Conservation (phyloP, 2,329 filamentous ascomycete genomes). For the Berkeleyomyces basicola region DNA sequence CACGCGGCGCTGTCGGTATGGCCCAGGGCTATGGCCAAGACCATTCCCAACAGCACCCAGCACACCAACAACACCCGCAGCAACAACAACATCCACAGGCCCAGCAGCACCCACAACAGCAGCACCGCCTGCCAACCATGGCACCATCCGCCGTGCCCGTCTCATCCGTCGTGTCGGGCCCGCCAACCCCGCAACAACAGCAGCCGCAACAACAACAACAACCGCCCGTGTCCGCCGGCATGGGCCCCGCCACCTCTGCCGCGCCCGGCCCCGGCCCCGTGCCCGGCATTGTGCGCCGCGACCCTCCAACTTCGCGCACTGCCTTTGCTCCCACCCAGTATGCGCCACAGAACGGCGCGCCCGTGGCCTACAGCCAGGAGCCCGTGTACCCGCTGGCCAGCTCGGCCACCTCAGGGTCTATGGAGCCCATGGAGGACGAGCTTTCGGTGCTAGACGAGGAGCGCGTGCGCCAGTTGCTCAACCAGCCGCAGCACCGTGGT, state of each 20-base stretch:
- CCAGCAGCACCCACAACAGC: slow-evolving; percentile 3
- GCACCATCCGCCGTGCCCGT: neutral
- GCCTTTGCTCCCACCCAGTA: neutral
- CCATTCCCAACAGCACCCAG: slow-evolving; percentile 2
- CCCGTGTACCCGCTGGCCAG: neutral
- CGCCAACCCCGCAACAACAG: neutral
- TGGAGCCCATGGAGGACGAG: slow-evolving; percentile 12
- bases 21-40: slow-evolving; percentile 1
- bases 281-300: neutral
- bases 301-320: neutral
- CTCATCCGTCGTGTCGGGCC: slow-evolving; percentile 5
- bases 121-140: slow-evolving; percentile 8
- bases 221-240: neutral
- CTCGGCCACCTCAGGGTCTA: neutral
- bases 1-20: neutral
- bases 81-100: slow-evolving; percentile 4
- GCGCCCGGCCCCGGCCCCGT: neutral
- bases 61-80: slow-evolving; percentile 6
- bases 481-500: slow-evolving; percentile 11
- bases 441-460: slow-evolving; percentile 8
- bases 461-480: slow-evolving; percentile 8
- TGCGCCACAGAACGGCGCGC: neutral
- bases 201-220: slow-evolving; percentile 4
- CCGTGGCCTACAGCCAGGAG: neutral
- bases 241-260: neutral